Conservation (phyloP, 2,329 filamentous ascomycete species). For the Arthrobotrys musiformis region DNA sequence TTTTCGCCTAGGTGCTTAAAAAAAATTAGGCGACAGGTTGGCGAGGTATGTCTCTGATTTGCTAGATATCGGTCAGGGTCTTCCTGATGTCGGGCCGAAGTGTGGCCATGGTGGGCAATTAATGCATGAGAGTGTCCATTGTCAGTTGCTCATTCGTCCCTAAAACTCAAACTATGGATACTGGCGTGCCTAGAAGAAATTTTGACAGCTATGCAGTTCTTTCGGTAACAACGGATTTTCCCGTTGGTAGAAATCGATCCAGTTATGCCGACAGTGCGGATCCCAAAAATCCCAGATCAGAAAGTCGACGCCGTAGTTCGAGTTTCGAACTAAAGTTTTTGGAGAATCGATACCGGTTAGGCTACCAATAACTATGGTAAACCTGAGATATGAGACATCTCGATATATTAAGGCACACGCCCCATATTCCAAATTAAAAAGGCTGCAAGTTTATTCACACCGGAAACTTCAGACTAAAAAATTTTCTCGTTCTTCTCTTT, state of each 20-base stretch:
- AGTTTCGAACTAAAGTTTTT: not conserved
- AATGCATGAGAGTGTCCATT: not conserved
- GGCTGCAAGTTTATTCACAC: constrained; percentile 14
- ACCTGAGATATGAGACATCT: constrained; percentile 21
- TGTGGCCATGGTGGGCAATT: not conserved
- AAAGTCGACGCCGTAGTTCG: constrained; percentile 10
- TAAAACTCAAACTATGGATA: not conserved
- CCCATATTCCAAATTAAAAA: constrained; percentile 11
- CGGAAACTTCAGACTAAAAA: not conserved
- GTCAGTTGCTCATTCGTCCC: not conserved
- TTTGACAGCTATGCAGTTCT: not conserved
- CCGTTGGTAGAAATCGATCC: not conserved
- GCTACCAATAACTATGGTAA: constrained; percentile 9
- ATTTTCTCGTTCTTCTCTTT: not conserved
- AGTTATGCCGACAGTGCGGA: not conserved
- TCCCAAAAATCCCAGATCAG: constrained; percentile 14
- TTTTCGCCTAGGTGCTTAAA: constrained; percentile 37
- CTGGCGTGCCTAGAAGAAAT: not conserved
- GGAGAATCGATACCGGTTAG: constrained; percentile 11
- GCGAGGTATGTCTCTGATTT: constrained; percentile 15
- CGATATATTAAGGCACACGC: constrained; percentile 11
- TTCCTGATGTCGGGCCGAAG: not conserved
- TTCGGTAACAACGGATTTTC: constrained; percentile 12
- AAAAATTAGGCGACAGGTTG: constrained; percentile 18
- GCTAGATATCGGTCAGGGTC: not conserved